Conservation (phyloP, 192 early-diverging fungal species). For the Coemansia sp. region DNA sequence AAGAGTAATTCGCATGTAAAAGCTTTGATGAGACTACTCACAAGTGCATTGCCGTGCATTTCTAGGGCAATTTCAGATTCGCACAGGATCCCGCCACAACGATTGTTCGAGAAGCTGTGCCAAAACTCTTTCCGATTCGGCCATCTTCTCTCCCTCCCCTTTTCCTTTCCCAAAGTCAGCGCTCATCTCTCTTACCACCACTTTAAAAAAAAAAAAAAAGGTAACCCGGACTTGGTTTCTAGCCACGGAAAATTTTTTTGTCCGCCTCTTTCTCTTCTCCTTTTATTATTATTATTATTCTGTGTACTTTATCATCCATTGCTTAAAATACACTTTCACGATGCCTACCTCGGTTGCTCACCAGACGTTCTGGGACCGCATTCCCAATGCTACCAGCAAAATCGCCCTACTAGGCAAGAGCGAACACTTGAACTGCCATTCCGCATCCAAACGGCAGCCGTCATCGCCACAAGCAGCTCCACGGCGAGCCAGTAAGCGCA, state of each 20-base stretch:
- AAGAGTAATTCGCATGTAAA: neutral
- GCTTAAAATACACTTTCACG: neutral
- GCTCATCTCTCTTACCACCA: neutral
- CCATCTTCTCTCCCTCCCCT: neutral
- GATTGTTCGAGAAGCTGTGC: neutral
- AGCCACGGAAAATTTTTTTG: slow-evolving; percentile 8
- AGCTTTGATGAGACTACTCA: neutral
- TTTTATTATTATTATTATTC: neutral
- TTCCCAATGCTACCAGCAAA: slow-evolving; percentile 51
- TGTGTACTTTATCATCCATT: neutral
- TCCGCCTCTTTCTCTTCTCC: neutral
- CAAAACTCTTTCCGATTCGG: neutral
- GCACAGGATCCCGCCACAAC: neutral
- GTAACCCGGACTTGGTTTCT: neutral
- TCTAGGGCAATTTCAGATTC: slow-evolving; percentile 5
- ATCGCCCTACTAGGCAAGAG: slow-evolving; percentile 31
- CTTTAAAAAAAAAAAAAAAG: neutral
- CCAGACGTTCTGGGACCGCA: slow-evolving; percentile 55
- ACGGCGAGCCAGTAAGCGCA: slow-evolving; percentile 52
- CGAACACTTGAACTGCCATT: slow-evolving; percentile 8
- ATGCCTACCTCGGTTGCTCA: slow-evolving; percentile 32
- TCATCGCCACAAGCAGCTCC: neutral
- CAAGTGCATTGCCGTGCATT: neutral
- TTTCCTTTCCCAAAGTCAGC: neutral
- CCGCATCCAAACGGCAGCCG: slow-evolving; percentile 1